Percentiles rank a stretch among this genome's conserved stretches.
Conservation (phyloP, 225 moss, liverwort and hornwort genomes). For the Polytrichum commune region DNA sequence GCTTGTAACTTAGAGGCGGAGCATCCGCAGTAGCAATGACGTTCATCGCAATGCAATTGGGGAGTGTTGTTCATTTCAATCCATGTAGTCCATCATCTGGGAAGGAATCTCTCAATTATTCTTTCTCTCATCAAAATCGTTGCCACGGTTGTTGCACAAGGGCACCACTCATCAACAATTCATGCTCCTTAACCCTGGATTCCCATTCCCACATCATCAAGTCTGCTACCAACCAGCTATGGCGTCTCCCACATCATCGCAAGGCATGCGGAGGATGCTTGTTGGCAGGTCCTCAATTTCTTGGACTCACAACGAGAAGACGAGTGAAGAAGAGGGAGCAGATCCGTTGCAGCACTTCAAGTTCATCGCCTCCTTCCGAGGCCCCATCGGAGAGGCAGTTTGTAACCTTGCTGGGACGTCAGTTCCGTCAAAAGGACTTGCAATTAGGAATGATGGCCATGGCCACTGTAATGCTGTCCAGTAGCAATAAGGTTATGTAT, state of each 20-base stretch:
- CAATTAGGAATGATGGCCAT: conserved; percentile 30
- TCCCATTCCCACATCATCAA: neutral
- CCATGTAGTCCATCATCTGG: neutral
- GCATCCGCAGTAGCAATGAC: neutral
- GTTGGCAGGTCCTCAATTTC: conserved; percentile 2
- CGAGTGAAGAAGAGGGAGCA: neutral
- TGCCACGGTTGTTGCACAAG: neutral
- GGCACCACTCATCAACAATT: neutral
- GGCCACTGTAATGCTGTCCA: conserved; percentile 32
- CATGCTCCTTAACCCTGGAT: neutral
- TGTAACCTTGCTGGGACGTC: conserved; percentile 11
- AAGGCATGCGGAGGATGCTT: neutral
- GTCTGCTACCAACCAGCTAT: neutral
- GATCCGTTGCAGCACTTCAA: neutral
- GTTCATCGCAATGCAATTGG: neutral
- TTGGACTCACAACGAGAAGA: neutral
- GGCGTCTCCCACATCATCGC: neutral
- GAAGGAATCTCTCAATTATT: neutral
- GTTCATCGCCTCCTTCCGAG: conserved; percentile 1
- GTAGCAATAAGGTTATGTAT: conserved; percentile 52
- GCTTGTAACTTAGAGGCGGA: neutral
- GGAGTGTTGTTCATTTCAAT: neutral
- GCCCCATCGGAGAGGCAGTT: conserved; percentile 2
- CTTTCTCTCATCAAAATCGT: neutral
- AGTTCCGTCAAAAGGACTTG: conserved; percentile 20